Conservation (phyloP, 345 rosid genomes). For the Gynandropsis gynandra region DNA sequence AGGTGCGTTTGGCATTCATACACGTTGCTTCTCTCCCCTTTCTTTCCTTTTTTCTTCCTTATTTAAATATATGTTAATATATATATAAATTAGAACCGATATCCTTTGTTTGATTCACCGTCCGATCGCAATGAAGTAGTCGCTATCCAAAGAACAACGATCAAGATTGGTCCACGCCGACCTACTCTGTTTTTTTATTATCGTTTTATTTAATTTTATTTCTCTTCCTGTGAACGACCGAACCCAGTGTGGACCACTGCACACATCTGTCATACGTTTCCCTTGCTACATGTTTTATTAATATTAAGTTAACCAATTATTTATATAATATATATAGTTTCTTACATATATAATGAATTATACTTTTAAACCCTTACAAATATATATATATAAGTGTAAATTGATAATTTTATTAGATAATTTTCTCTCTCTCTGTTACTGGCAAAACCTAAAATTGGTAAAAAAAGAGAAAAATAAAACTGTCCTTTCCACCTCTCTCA, state of each 20-base stretch:
- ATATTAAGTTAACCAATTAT: too few species aligned
- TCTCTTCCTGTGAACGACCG: slow-evolving; percentile 19
- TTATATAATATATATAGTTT: too few species aligned
- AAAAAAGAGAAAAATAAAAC: background rate
- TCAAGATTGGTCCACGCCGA: slow-evolving; percentile 18
- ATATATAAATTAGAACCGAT: too few species aligned
- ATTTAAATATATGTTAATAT: too few species aligned
- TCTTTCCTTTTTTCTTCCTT: too few species aligned
- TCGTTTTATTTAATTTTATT: slow-evolving; percentile 21
- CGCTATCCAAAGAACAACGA: slow-evolving; percentile 14
- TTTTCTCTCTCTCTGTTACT: too few species aligned
- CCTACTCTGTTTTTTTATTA: slow-evolving; percentile 23
- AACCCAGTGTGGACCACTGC: slow-evolving; percentile 22
- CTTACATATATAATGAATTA: too few species aligned
- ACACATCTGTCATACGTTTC: background rate
- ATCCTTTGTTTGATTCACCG: slow-evolving; percentile 25
- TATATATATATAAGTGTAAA: too few species aligned
- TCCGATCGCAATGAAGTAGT: slow-evolving; percentile 29
- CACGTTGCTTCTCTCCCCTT: slow-evolving; percentile 28
- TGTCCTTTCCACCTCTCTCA: slow-evolving; percentile 6
- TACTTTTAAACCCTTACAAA: too few species aligned
- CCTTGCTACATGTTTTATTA: too few species aligned
- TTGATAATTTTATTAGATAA: too few species aligned
- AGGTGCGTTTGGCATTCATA: slow-evolving; percentile 21
- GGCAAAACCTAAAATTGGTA: background rate